Base-by-base conservation (phyloP, 768 basidiomycete genomes). In the Mrakia frigida region DNA sequence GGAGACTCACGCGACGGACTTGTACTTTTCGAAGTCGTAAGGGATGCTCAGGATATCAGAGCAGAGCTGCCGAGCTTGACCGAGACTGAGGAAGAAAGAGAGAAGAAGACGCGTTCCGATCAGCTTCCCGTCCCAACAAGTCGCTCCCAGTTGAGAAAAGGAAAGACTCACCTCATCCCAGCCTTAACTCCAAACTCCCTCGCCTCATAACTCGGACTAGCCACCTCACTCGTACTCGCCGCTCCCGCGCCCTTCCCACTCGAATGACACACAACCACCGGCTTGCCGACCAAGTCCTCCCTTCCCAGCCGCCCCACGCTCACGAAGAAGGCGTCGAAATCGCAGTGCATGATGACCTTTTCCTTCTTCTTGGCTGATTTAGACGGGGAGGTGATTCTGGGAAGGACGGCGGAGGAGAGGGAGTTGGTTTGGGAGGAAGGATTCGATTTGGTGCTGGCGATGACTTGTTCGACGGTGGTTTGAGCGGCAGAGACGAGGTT, bases 311-410 rank as follows among this genome's bases (percentile, higher is more conserved):
- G 84, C 0, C 94, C 93, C n/a, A 90, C 96, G 1, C 92, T 90
- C 16, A 98, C 95, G 81, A 99, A 99, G 86, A 98, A 98, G 79
- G 90, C 93, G 81, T 99, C 97, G 79, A 98, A 98, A 82, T 94
- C 93, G 79, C 91, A 92, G 80, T 94, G 93, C 91, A 94, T 92
- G 80, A 93, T 91, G 59, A 86, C 87, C 67, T 83, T 84, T 23
- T 85, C 87, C 80, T 86, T 89, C 25, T 16, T 73, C 75, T 39
- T 90, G 28, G 56, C n/a, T 7, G 70, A 3, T 21, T 61, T 60
- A 0, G 52, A 74, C 21, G 79, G 77, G 81, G 80, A n/a, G 77
- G 79, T 28, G 82, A 68, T 39, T 23, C 74, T 73, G 7, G 83
- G 83, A 0, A 83, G 77, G 33, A 78, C 75, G 6, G 81, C 80